Base-by-base conservation (phyloP, 2,329 filamentous ascomycete species). In the Cephalotrichum gorgonifer region DNA sequence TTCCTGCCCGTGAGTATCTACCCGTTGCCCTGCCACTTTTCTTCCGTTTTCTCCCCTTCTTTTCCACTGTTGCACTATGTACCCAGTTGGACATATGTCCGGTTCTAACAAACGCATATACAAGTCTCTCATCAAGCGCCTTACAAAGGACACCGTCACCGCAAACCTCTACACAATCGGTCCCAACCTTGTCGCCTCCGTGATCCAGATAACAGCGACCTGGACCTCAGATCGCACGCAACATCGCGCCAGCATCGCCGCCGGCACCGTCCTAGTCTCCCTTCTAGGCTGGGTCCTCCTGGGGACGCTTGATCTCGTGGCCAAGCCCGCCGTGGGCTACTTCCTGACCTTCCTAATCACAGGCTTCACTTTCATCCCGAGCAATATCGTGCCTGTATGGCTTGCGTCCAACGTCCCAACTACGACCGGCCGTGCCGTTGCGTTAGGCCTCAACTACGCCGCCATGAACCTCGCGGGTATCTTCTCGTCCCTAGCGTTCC, bases 121-220 rank as follows among this genome's bases (percentile, higher is more conserved):
- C 38, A 15, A 49, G 54, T 64, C 66, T 31, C 60, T 61, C 33
- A 62, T 57, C 46, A 63, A 63, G 49, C 63, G 66, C 35, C 61
- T 68, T 5, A 64, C 64, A 8, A 51, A 54, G 11, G 61, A 59
- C 6, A 60, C 64, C 3, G 52, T 58, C 4, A 56, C 54, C 39
- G 49, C 56, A 7, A 60, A 60, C 39, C 54, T 60, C 5, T 60
- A 60, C 46, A 57, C 57, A 6, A 53, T 60, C 26, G 58, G 52
- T 2, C 58, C 58, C 11, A 58, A 60, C 43, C 44, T 59, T 4
- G 48, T 50, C 4, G 57, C 52, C 11, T 54, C 57, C 4, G 51
- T 51, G 6, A 41, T 54, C 8, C 54, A 53, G 26, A 23, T 56
- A 6, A 51, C 49, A 6, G 53, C 52, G 2, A 54, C 52, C 9